Evolutionary conservation across 2,329 filamentous ascomycete genomes (phyloP).

Genomic region (Cadophora luteo-olivacea): DNA sequence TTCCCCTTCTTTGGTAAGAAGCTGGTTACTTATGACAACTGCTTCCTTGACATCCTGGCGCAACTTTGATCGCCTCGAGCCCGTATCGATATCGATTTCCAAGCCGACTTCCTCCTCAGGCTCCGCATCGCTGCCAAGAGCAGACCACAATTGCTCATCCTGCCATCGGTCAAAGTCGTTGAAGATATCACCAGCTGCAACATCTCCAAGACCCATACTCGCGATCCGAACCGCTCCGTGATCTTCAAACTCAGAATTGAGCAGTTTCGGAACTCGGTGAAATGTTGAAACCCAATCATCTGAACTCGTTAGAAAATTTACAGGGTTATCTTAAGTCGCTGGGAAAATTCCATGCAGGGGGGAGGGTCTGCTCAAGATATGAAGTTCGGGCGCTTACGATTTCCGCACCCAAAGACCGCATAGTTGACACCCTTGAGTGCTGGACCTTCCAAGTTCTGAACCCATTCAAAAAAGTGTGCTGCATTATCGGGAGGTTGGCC

Average conservation of each 20-base stretch:
- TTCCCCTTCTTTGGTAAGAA: conserved; percentile 57
- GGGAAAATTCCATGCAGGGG: not conserved
- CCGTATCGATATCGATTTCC: conserved; percentile 37
- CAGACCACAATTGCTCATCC: conserved; percentile 60
- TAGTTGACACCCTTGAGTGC: conserved; percentile 64
- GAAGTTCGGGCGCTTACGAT: conserved; percentile 43
- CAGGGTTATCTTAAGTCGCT: not conserved
- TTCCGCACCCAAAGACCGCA: conserved; percentile 74
- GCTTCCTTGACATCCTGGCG: conserved; percentile 70
- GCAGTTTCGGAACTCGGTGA: conserved; percentile 67
- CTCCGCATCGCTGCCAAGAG: conserved; percentile 31
- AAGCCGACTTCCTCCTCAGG: conserved; percentile 31
- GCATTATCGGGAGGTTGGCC: conserved; percentile 78
- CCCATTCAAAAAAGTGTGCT: conserved; percentile 69
- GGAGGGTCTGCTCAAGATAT: conserved; percentile 36
- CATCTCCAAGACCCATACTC: conserved; percentile 26
- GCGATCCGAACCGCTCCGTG: conserved; percentile 23
- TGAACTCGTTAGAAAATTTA: conserved; percentile 23
- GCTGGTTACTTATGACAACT: conserved; percentile 59
- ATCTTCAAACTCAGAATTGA: conserved; percentile 51
- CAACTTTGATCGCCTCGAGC: conserved; percentile 46
- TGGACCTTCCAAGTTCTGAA: conserved; percentile 48
- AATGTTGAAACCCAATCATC: conserved; percentile 67
- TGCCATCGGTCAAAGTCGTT: conserved; percentile 73
- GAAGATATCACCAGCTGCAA: conserved; percentile 63